Conservation (phyloP, 768 basidiomycete genomes). For the Sistotremastrum suecicum region DNA sequence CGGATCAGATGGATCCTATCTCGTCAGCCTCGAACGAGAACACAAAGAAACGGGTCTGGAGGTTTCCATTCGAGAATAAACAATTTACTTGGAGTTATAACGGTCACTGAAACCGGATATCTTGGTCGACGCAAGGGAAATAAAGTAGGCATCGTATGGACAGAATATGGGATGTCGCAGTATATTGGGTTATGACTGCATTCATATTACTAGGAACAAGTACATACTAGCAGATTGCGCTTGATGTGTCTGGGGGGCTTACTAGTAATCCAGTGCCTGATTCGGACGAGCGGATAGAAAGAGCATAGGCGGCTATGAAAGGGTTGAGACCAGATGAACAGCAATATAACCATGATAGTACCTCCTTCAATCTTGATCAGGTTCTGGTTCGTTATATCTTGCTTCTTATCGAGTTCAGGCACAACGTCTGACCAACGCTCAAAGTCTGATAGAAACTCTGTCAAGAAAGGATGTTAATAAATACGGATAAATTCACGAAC, state of each 20-base stretch:
- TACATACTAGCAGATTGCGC: conserved; percentile 45
- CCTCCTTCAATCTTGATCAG: conserved; percentile 77
- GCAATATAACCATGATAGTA: conserved; percentile 36
- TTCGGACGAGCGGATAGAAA: conserved; percentile 58
- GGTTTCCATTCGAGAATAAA: too few species aligned
- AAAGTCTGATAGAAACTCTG: conserved; percentile 39
- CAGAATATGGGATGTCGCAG: too few species aligned
- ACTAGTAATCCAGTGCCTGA: conserved; percentile 31
- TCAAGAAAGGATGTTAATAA: background rate
- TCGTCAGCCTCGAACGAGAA: too few species aligned
- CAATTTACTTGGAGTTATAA: too few species aligned
- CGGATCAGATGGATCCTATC: too few species aligned
- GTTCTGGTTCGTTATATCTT: conserved; percentile 72
- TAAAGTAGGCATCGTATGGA: too few species aligned
- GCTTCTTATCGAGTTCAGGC: conserved; percentile 73
- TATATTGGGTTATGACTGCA: conserved; percentile 6
- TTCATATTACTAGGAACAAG: background rate
- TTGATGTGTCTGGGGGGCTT: conserved; percentile 43
- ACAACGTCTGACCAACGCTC: conserved; percentile 62
- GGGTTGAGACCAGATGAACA: background rate
- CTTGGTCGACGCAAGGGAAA: too few species aligned
- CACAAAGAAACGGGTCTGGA: too few species aligned
- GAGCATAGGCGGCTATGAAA: conserved; percentile 51
- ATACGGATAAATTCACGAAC: conserved; percentile 18
- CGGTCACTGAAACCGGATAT: too few species aligned